Base-by-base conservation (phyloP, 106 monocot genomes). In the Acorus gramineus region DNA sequence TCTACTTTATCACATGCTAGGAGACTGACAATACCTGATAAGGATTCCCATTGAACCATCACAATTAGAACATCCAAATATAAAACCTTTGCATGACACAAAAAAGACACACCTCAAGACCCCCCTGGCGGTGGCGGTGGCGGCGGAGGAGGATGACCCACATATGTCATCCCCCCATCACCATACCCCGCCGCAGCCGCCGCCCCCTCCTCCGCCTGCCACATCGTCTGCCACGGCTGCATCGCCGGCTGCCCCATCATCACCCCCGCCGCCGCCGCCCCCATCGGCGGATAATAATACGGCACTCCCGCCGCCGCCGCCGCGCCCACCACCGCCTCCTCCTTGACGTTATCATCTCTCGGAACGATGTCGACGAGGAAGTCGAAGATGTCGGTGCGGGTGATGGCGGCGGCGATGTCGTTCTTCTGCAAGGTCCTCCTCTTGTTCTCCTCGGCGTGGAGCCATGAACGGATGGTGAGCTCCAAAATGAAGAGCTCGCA, bases 401-500 rank as follows among this genome's bases (percentile, higher is more conserved):
- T 81, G 49, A 89, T 82, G 47, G 84, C 89, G 0, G 84, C 89
- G 6, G 89, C 89, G 12, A 85, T 82, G 75, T 89, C 89, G 55
- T 85, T 89, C 81, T 75, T 84, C 84, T 89, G 89, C 47, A 89
- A 69, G 0, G 89, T 89, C 2, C 84, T 60, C 4, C 89, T 72
- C 74, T 89, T 89, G 81, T 89, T 89, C 76, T 89, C 89, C 76
- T 89, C 89, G 11, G 89, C 84, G 59, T 89, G 89, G 47, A 89
- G 74, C 89, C 89, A 89, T 0, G 89, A 89, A 7, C 89, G 81
- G 62, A 89, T 89, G 62, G 89, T 89, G 79, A 89, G 89, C 69
- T 89, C 84, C 12, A 89, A 76, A 60, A 89, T 81, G 82, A 89
- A 89, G 77, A 89, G 84, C 79, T 89, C 89, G 61, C 89, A 89